Base-by-base conservation (phyloP, 176 grass and related monocot genomes). In the Alloteropsis semialata region DNA sequence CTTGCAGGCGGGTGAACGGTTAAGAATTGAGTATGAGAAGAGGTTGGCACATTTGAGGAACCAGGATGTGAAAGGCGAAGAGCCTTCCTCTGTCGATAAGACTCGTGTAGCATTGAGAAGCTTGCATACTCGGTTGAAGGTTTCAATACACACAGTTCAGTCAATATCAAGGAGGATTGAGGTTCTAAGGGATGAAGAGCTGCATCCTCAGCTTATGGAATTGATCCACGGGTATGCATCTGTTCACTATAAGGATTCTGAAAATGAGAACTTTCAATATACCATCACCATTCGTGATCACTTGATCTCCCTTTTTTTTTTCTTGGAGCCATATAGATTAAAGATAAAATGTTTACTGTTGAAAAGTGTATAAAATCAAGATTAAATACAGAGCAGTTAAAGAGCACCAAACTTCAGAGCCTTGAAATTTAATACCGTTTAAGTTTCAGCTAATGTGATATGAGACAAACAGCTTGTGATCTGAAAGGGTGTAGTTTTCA, bases 11-110 rank as follows among this genome's bases (percentile, higher is more conserved):
- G 96, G 91, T 62, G 96, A 96, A 53, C 81, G 86, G 19, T 89
- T 90, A 83, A 93, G 89, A 89, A 88, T 96, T 34, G 93, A 92
- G 37, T 99, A 96, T 38, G 96, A 99, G 77, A 99, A 96, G 83
- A 96, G 85, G 75, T 65, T 91, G 85, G 78, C 51, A 43, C 93
- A 94, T 60, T 83, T 99, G 80, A 90, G 82, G 84, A 94, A 75
- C 85, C 91, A 96, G 58, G 93, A 94, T 74, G 59, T 85, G 29
- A 85, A 71, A 63, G 96, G 96, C 49, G 96, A 88, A 74, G 96
- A 96, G 56, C 80, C 91, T 50, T 76, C 82, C 27, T 92, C 87
- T 18, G 82, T 99, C 0, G 89, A 96, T 43, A 96, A 82, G 69
- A 94, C 91, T 72, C 87, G 89, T 78, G 80, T 72, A 76, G 74